Base-by-base conservation (phyloP, 345 rosid species). In the Linum usitatissimum region DNA sequence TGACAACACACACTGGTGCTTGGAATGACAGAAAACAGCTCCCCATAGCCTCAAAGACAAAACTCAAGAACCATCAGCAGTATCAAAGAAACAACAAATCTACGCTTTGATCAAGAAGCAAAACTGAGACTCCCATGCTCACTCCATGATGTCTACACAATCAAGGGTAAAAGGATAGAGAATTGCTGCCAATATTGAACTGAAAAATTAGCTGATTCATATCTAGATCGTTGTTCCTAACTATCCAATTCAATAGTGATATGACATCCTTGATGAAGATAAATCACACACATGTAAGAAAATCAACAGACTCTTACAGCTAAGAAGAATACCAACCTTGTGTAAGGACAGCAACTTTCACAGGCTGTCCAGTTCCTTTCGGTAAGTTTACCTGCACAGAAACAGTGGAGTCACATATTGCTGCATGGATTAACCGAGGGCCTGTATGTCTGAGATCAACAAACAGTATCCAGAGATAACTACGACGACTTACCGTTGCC, bases 351-450 rank as follows among this genome's bases (percentile, higher is more conserved):
- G 96, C 99, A 68, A 93, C 90, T 79, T 68, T 90, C 67, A 90
- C 85, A 66, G 88, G 76, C 78, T 83, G 92, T 19, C 99, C 99
- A 49, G 99, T 87, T 82, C 99, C 99, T 76, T 84, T 93, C 60
- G 99, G 99, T 79, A 93, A 78, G 77, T 77, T 86, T 71, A 93
- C 99, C 99, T 90, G 68, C 34, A 55, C 59, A 62, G 58, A 39
- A 66, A 28, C 60, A 54, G 55, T 15, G 30, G 66, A 55, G 40
- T 13, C 21, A 51, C 62, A 3, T 31, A 18, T 19, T 60, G 23
- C 7, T 15, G 6, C 68, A 64, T 59, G 14, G 17, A 10, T 45
- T 45, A 45, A 10, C 17, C 51, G 17, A 6, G 8, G 38, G 6
- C 10, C 1, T 12, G 1, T 45, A 45, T 6, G 51, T 4, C 51